A percentile compares a stretch with the other conserved stretches of the same genome.
Evolutionary conservation across 2,329 filamentous ascomycete genomes (phyloP).

Genomic region (Colletotrichum paranaense): DNA sequence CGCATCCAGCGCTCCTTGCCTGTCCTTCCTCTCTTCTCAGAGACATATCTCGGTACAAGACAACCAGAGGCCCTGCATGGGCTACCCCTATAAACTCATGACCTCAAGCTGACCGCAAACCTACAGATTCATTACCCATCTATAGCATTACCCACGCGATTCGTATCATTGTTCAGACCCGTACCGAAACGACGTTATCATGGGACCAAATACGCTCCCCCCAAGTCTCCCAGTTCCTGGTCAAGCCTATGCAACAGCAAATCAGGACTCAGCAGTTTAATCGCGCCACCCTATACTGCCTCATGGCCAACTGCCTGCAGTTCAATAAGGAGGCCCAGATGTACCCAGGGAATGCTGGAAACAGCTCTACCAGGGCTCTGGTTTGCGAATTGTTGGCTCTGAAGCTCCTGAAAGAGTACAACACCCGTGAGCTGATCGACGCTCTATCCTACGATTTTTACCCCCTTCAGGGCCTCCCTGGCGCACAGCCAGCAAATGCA

Average conservation of each 20-base stretch:
- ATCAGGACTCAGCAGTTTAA: constrained; percentile 87
- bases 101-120: neutral
- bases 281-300: constrained; percentile 85
- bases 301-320: constrained; percentile 94
- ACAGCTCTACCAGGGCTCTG: constrained; percentile 84
- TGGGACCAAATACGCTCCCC: constrained; percentile 98
- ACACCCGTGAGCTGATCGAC: constrained; percentile 90
- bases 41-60: constrained; percentile 77
- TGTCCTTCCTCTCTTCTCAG: constrained; percentile 82
- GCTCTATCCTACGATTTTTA: constrained; percentile 95
- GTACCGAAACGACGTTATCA: constrained; percentile 90
- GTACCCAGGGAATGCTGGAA: constrained; percentile 86
- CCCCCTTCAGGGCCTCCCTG: constrained; percentile 83
- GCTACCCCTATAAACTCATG: neutral
- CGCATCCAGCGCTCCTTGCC: constrained; percentile 46
- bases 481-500: constrained; percentile 52
- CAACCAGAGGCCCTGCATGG: constrained; percentile 17
- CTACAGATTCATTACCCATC: constrained; percentile 82
- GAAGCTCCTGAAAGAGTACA: constrained; percentile 89
- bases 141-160: constrained; percentile 93
- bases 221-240: constrained; percentile 93
- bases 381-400: constrained; percentile 93
- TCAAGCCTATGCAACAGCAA: constrained; percentile 95
- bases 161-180: constrained; percentile 82
- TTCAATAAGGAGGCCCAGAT: constrained; percentile 88